Evolutionary conservation across 225 moss, liverwort and hornwort genomes (phyloP).

Genomic region (Climacium dendroides): DNA sequence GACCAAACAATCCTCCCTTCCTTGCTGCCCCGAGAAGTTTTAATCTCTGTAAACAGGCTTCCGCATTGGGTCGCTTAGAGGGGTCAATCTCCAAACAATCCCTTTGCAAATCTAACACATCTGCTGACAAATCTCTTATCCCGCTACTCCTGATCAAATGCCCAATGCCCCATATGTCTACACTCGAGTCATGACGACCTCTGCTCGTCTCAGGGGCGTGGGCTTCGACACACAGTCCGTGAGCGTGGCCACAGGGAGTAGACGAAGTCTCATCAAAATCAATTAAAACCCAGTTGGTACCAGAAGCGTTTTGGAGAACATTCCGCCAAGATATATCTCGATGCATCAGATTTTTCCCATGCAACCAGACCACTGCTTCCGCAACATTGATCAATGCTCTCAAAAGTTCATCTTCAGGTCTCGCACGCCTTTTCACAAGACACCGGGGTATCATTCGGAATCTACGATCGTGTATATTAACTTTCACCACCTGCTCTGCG

Average conservation of each 20-base stretch:
- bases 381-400: not conserved
- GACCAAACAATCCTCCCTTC: too few relatives aligned
- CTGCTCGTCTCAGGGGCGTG: not conserved
- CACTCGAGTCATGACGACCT: not conserved
- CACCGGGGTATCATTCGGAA: not conserved
- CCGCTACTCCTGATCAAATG: not conserved
- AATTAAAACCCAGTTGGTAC: not conserved
- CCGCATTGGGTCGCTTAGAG: not conserved
- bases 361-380: not conserved
- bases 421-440: not conserved
- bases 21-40: too few relatives aligned
- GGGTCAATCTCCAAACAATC: not conserved
- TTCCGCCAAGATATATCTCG: not conserved
- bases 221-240: not conserved
- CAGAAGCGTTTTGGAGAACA: not conserved
- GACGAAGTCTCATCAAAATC: not conserved
- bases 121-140: not conserved
- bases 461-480: not conserved
- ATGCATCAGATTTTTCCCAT: not conserved
- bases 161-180: not conserved
- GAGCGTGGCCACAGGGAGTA: not conserved
- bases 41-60: not conserved
- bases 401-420: not conserved
- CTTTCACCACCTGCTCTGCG: not conserved
- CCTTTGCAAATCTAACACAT: not conserved